Base-by-base conservation (phyloP, 208 protist genomes). In the Trypanosoma lewisi region DNA sequence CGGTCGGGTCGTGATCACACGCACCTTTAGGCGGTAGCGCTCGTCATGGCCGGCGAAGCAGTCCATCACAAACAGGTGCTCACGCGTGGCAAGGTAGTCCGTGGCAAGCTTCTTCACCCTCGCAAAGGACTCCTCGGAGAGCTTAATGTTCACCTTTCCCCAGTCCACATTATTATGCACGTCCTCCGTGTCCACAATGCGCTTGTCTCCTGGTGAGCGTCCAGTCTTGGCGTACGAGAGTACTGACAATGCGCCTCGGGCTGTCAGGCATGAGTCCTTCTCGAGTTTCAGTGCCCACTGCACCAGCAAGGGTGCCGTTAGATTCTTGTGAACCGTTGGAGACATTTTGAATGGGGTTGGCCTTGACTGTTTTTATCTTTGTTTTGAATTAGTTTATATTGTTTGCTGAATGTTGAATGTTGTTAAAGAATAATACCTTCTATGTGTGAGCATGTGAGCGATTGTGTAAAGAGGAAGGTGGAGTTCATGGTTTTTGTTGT, bases 41-140 rank as follows among this genome's bases (percentile, higher is more conserved):
- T 83, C 68, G 70, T 98, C 95, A 79, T 90, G 92, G 27, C 95
- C 95, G 14, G 94, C 96, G 63, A 84, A 98, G 49, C 80, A 91
- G 78, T 98, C 96, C 65, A 98, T 75, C 23, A 98, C 95, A 63
- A 94, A 98, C 36, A 98, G 67, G 47, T 93, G 75, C 49, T 97
- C 79, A 42, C 80, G 67, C 8, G 89, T 93, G 68, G 97, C 91
- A 17, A 98, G 77, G 74, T 95, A 98, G 53, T 98, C 95, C 19
- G 51, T 74, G 27, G 96, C 95, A 49, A 89, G 72, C 75, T 92
- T 91, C 67, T 92, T 83, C 72, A 94, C 91, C 53, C 95, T 95
- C 62, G 83, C 90, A 63, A 98, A 98, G 17, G 82, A 83, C 11
- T 96, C 68, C 70, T 96, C 82, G 33, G 75, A 78, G 30, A 98